Evolutionary conservation across 441 rosid genomes (phyloP), one percentile per base, ranked within the genome.

Genomic region (Corymbia citriodora): DNA sequence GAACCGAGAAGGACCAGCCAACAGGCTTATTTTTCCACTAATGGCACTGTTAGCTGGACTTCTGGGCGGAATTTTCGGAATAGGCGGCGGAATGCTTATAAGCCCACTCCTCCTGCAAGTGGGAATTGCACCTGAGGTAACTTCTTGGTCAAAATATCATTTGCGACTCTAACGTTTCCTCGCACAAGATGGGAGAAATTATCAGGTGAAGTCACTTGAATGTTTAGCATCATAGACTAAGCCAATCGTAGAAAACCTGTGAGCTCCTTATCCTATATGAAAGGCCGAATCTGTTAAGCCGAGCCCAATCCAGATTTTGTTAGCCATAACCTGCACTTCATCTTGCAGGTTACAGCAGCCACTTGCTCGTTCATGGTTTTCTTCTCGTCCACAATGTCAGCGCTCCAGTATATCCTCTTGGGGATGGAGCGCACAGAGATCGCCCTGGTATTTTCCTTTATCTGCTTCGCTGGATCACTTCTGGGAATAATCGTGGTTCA

Each of bases 31-130:
- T 68, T 96, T 97, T 91, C 99, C 99, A 7, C 19, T 91, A 55
- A 97, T 96, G 97, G 98, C 99, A 23, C 90, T 98, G 13, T 59
- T 95, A 87, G 99, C 99, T 5, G 99, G 99, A 87, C 89, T 95
- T 27, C 74, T 98, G 81, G 99, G 99, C 16, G 99, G 99, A 89
- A 93, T 96, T 90, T 98, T 96, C 15, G 99, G 99, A 68, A 96
- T 97, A 87, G 99, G 99, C 88, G 99, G 99, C 4, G 99, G 99
- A 65, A 97, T 97, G 99, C 96, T 98, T 57, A 96, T 96, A 88
- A 97, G 98, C 90, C 99, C 99, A 48, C 98, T 97, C 92, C 99
- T 98, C 70, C 96, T 98, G 59, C 98, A 97, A 23, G 94, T 96
- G 33, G 96, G 99, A 57, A 94, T 96, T 45, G 91, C 95, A 50